Percentiles rank a stretch among this genome's conserved stretches.
Evolutionary conservation across 148 eudicot species (phyloP).

Genomic region (Rhododendron kiyosumense): DNA sequence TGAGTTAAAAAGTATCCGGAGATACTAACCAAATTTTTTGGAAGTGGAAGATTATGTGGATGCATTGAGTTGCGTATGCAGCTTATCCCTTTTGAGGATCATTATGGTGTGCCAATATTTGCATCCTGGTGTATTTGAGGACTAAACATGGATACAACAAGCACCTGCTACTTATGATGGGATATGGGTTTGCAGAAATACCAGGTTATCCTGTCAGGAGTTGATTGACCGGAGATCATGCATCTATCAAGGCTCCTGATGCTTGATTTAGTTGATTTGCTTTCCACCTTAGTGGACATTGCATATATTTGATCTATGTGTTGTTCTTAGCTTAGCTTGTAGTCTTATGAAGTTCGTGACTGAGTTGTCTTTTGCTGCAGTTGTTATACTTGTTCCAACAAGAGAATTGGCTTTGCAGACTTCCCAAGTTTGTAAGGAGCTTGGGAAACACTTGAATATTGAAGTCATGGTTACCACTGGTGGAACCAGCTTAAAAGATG

Average conservation of each 20-base stretch:
- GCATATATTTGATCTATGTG: background rate
- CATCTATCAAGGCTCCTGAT: background rate
- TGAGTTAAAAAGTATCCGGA: background rate
- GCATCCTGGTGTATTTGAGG: background rate
- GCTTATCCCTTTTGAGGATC: background rate
- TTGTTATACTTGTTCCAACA: constrained; percentile 85
- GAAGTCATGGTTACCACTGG: constrained; percentile 93
- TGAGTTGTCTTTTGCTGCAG: constrained; percentile 35
- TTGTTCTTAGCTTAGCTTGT: background rate
- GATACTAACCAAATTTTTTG: background rate
- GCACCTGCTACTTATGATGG: background rate
- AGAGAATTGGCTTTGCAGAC: constrained; percentile 93
- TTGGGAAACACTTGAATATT: constrained; percentile 78
- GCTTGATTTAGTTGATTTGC: background rate
- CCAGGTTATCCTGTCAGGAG: background rate
- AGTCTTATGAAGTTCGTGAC: constrained; percentile 6
- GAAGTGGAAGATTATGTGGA: background rate
- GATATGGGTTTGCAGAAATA: background rate
- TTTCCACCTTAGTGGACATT: background rate
- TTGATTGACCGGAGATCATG: background rate
- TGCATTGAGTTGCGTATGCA: background rate
- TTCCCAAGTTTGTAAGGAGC: constrained; percentile 94
- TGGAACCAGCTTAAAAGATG: constrained; percentile 89
- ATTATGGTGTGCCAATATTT: background rate
- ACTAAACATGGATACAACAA: background rate